Conservation (phyloP, 2,329 filamentous ascomycete species). For the Trichoderma brevicompactum region DNA sequence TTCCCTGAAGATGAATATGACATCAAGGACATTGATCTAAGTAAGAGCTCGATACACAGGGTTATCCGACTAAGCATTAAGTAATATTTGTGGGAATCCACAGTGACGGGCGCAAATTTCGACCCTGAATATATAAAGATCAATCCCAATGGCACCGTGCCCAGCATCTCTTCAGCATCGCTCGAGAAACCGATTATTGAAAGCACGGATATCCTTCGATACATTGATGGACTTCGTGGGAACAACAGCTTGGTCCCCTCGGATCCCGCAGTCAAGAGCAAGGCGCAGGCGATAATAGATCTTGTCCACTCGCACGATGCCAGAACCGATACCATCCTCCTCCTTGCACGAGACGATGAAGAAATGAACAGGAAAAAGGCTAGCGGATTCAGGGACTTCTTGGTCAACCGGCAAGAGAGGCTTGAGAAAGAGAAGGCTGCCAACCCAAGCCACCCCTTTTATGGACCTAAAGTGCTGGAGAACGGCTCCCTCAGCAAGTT, state of each 20-base stretch:
- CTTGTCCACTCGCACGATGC: conserved; percentile 30
- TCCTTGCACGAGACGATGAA: conserved; percentile 27
- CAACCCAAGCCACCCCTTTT: conserved; percentile 31
- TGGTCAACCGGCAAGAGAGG: conserved; percentile 28
- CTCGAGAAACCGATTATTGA: conserved; percentile 29
- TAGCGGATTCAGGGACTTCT: conserved; percentile 22
- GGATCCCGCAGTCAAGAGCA: conserved; percentile 19
- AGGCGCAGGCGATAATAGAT: conserved; percentile 28
- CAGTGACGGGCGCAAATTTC: conserved; percentile 30
- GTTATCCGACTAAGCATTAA: background rate
- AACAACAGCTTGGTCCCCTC: conserved; percentile 21
- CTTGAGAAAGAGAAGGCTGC: conserved; percentile 30
- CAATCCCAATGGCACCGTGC: conserved; percentile 33
- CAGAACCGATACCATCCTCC: conserved; percentile 31
- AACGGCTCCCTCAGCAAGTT: conserved; percentile 26
- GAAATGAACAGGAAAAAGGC: background rate
- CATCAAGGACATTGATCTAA: conserved; percentile 29
- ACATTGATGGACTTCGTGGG: conserved; percentile 26
- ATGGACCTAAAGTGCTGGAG: conserved; percentile 30
- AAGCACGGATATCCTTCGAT: conserved; percentile 31
- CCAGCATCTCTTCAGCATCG: conserved; percentile 29
- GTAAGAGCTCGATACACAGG: background rate
- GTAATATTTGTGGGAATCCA: background rate
- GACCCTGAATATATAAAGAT: conserved; percentile 31
- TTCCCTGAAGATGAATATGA: conserved; percentile 31